These are phyloP conservation scores for Aspergillus bertholletiae DNA, from an alignment of 495 filamentous ascomycete species.

Conservation along the genomic window DNA sequence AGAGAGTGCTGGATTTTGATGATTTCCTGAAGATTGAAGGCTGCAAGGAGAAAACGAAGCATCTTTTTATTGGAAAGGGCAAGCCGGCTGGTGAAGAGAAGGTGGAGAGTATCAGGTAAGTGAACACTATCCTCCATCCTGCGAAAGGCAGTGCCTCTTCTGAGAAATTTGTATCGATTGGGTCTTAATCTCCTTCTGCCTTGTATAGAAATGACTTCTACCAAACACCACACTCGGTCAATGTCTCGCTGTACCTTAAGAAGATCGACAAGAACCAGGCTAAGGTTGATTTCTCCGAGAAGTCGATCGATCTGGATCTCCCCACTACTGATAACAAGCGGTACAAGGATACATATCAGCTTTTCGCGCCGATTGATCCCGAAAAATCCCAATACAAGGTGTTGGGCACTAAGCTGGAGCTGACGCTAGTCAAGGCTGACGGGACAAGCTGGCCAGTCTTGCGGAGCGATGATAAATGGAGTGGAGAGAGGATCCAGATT, in stretches of 20 bases:
- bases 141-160: not conserved
- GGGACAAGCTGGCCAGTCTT: conserved; percentile 85
- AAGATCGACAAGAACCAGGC: conserved; percentile 85
- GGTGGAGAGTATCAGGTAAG: conserved; percentile 69
- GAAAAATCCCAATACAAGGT: conserved; percentile 76
- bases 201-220: conserved; percentile 80
- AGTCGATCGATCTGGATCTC: conserved; percentile 68
- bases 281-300: conserved; percentile 60
- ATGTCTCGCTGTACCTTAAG: conserved; percentile 91
- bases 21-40: conserved; percentile 95
- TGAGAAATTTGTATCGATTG: not conserved
- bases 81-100: conserved; percentile 55
- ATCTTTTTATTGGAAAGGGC: conserved; percentile 82
- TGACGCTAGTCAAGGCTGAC: conserved; percentile 79
- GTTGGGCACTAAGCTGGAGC: conserved; percentile 91
- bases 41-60: conserved; percentile 74
- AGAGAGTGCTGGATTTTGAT: conserved; percentile 92
- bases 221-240: conserved; percentile 81
- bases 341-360: conserved; percentile 67
- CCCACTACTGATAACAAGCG: conserved; percentile 81
- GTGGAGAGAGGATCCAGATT: conserved; percentile 78
- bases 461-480: conserved; percentile 73
- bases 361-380: conserved; percentile 74
- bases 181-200: not conserved
- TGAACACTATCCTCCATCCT: conserved; percentile 3